Percentiles rank a stretch among this genome's conserved stretches.
Evolutionary conservation across 306 rosid genomes (phyloP).

Genomic region (Dryas drummondii): DNA sequence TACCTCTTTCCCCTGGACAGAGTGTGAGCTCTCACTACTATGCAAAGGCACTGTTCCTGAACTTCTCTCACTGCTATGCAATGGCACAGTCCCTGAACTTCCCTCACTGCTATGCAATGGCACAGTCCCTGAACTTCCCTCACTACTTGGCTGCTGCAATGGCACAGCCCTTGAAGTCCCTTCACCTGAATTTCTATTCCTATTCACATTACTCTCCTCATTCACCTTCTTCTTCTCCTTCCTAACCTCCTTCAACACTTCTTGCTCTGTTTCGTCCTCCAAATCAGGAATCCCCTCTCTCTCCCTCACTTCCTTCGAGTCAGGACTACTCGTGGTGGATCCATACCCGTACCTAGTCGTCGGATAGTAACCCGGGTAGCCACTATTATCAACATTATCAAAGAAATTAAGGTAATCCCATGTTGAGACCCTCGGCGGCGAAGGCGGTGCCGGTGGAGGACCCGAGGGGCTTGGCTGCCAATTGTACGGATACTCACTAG

Average conservation of each 20-base stretch:
- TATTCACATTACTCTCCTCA: conserved; percentile 23
- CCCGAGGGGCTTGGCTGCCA: conserved; percentile 36
- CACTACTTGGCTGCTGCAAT: conserved; percentile 16
- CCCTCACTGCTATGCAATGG: conserved; percentile 22
- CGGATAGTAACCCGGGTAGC: conserved; percentile 43
- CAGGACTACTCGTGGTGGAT: conserved; percentile 76
- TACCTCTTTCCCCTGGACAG: conserved; percentile 47
- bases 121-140: conserved; percentile 40
- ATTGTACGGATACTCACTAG: conserved; percentile 28
- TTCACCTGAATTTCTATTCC: conserved; percentile 40
- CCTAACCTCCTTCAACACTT: conserved; percentile 38
- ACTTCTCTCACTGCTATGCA: conserved; percentile 32
- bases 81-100: conserved; percentile 41
- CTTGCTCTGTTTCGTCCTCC: conserved; percentile 89
- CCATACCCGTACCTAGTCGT: conserved; percentile 45
- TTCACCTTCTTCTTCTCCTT: conserved; percentile 45
- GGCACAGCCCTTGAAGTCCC: conserved; percentile 51
- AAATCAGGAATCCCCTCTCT: conserved; percentile 97
- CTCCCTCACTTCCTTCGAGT: conserved; percentile 90
- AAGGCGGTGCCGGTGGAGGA: conserved; percentile 80
- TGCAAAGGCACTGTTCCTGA: conserved; percentile 49
- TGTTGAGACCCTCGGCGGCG: conserved; percentile 70
- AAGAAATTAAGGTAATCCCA: conserved; percentile 90
- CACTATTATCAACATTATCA: conserved; percentile 51
- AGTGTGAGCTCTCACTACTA: conserved; percentile 40